Conservation (phyloP, 2,329 filamentous ascomycete species). For the Raffaelea ambrosiae region DNA sequence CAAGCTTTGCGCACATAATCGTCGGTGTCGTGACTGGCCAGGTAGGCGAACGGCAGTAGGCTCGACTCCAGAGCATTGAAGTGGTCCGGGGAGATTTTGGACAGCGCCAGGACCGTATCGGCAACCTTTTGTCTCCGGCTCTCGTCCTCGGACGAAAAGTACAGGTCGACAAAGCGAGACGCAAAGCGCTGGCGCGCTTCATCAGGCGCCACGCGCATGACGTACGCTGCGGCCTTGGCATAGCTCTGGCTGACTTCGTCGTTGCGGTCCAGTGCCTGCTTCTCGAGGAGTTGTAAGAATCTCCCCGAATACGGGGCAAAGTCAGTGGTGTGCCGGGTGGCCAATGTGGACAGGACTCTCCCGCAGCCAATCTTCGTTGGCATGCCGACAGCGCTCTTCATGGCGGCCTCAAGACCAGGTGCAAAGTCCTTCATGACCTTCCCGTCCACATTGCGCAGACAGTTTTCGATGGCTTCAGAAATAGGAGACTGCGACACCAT, state of each 20-base stretch:
- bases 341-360: conserved; percentile 74
- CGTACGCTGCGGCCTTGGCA: conserved; percentile 76
- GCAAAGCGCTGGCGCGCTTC: conserved; percentile 43
- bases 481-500: conserved; percentile 81
- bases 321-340: conserved; percentile 67
- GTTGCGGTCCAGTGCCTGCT: conserved; percentile 81
- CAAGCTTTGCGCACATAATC: conserved; percentile 74
- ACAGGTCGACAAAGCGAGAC: conserved; percentile 54
- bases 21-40: conserved; percentile 78
- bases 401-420: conserved; percentile 63
- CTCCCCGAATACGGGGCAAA: conserved; percentile 67
- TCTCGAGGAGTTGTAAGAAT: conserved; percentile 71
- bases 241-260: conserved; percentile 89
- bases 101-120: conserved; percentile 74
- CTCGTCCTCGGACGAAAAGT: conserved; percentile 76
- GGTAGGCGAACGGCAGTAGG: conserved; percentile 78
- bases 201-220: conserved; percentile 54
- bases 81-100: conserved; percentile 80
- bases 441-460: conserved; percentile 74
- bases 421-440: conserved; percentile 67
- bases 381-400: conserved; percentile 81
- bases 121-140: conserved; percentile 64
- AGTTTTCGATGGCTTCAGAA: conserved; percentile 85
- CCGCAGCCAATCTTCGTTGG: conserved; percentile 91
- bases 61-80: conserved; percentile 69